These are phyloP conservation scores for Nakaseomyces delphensis DNA, from an alignment of 1,139 yeast species.

Conservation along the genomic window DNA sequence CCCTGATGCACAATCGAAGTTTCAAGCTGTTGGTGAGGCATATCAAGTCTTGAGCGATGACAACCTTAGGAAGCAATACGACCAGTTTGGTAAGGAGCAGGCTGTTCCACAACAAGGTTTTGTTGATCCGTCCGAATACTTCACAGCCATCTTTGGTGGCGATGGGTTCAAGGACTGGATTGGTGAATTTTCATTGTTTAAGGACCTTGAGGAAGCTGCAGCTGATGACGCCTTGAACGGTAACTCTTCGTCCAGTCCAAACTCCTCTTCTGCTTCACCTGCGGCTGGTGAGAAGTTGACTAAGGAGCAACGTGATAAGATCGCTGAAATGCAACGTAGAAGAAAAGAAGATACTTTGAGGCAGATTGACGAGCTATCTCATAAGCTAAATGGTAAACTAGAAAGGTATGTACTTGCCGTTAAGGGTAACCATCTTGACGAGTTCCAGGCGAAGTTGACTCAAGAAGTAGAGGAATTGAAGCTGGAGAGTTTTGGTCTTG, in stretches of 20 bases:
- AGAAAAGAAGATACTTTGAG: slow-evolving; percentile 43
- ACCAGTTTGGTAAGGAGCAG: slow-evolving; percentile 54
- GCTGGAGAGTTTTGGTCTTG: slow-evolving; percentile 74
- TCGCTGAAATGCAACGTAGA: slow-evolving; percentile 44
- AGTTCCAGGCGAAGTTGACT: slow-evolving; percentile 38
- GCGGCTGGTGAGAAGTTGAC: slow-evolving; percentile 32
- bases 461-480: slow-evolving; percentile 61
- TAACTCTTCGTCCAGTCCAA: slow-evolving; percentile 1
- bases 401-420: slow-evolving; percentile 30
- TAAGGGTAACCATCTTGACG: slow-evolving; percentile 31
- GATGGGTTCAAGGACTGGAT: slow-evolving; percentile 65
- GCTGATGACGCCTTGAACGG: slow-evolving; percentile 23
- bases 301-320: slow-evolving; percentile 46
- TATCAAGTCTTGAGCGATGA: slow-evolving; percentile 59
- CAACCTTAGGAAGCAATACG: slow-evolving; percentile 49
- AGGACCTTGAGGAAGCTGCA: slow-evolving; percentile 47
- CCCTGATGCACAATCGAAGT: slow-evolving; percentile 54
- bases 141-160: slow-evolving; percentile 67
- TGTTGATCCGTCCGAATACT: slow-evolving; percentile 62
- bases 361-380: slow-evolving; percentile 44
- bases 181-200: slow-evolving; percentile 57
- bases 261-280: not conserved
- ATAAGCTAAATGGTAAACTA: slow-evolving; percentile 37
- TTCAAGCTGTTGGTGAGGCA: slow-evolving; percentile 62
- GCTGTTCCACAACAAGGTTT: slow-evolving; percentile 59